Evolutionary conservation across 192 early-diverging fungal species (phyloP).

Genomic region (Coemansia javaensis): DNA sequence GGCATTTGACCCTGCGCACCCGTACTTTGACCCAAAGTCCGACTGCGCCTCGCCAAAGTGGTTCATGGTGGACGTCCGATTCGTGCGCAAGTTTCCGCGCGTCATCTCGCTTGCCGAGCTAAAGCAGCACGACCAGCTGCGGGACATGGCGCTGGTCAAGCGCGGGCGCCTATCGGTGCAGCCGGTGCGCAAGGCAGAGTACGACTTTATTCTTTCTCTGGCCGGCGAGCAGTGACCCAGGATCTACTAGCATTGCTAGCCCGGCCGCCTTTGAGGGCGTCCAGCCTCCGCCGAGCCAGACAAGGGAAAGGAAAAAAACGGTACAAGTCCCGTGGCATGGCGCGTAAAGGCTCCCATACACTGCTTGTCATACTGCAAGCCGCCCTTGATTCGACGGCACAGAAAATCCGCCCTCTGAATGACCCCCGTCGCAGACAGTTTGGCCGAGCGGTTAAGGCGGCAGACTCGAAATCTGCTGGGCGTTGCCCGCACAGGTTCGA

Average conservation of each 20-base stretch:
- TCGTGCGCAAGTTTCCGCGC: constrained; percentile 58
- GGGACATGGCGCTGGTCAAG: constrained; percentile 64
- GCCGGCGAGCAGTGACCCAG: neutral
- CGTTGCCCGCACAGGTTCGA: constrained; percentile 25
- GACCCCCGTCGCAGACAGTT: constrained; percentile 13
- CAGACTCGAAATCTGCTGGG: constrained; percentile 55
- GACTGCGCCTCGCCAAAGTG: constrained; percentile 64
- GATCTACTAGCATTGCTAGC: neutral
- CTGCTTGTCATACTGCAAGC: no score
- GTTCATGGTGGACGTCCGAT: constrained; percentile 84
- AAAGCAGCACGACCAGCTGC: constrained; percentile 53
- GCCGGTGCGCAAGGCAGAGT: constrained; percentile 59
- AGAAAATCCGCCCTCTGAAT: no score
- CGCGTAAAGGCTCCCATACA: no score
- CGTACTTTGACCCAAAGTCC: constrained; percentile 77
- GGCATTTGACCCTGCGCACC: constrained; percentile 66
- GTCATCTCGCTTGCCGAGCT: constrained; percentile 65
- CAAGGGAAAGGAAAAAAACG: no score
- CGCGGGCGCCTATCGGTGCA: constrained; percentile 74
- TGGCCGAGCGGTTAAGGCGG: constrained; percentile 65
- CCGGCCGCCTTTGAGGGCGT: no score
- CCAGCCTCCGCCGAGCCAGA: no score
- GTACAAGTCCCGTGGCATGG: no score
- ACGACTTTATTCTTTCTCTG: constrained; percentile 59
- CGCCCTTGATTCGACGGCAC: no score